phyloP scores from a whole-genome alignment of 345 rosid genomes.

The Heritiera littoralis region DNA sequence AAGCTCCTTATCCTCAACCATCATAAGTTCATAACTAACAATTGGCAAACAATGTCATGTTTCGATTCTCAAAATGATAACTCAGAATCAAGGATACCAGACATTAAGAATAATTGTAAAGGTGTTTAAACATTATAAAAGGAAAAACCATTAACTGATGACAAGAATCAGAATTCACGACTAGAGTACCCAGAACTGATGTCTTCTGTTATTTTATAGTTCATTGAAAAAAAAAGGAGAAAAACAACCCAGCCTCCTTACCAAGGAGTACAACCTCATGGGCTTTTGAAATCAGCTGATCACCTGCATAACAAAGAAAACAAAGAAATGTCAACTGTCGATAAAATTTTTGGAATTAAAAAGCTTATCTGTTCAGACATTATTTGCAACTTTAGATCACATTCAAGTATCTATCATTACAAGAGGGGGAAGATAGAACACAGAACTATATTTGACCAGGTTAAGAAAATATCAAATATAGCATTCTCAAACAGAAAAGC shows the following conservation, averaged over 20 bases:
- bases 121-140: background rate
- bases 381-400: background rate
- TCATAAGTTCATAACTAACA: background rate
- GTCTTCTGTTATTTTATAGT: slow-evolving; percentile 18
- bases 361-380: background rate
- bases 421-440: background rate
- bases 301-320: slow-evolving; percentile 17
- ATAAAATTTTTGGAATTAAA: background rate
- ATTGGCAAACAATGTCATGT: background rate
- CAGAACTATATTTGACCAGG: background rate
- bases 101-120: background rate
- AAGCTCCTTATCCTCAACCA: background rate
- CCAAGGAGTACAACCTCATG: background rate
- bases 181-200: slow-evolving; percentile 12
- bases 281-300: background rate
- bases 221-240: background rate
- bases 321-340: background rate
- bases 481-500: background rate
- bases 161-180: slow-evolving; percentile 1
- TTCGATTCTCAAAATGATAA: background rate
- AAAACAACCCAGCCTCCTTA: slow-evolving; percentile 13
- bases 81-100: background rate
- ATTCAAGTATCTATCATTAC: slow-evolving; percentile 1
- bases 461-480: background rate
- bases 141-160: background rate